phyloP scores from a whole-genome alignment of 306 rosid species.

The Abrus pulchellus region DNA sequence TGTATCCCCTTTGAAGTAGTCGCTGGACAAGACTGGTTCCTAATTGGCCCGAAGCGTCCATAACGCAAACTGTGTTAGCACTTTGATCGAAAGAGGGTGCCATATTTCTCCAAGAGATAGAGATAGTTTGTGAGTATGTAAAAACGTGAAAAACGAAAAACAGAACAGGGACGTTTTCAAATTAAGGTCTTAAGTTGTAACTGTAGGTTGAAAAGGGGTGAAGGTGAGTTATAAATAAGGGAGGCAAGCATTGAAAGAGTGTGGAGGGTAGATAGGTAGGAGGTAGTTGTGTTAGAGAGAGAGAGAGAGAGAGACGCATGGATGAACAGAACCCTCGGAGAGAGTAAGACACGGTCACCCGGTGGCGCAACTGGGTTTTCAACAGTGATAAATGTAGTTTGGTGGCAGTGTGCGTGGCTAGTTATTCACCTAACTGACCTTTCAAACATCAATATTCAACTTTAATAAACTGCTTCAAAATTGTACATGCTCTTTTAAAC shows the following conservation, averaged over 20 bases:
- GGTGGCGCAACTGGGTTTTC: background rate
- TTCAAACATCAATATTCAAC: too few relatives aligned
- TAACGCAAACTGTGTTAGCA: slow-evolving; percentile 67
- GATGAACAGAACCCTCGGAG: background rate
- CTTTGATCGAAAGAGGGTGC: slow-evolving; percentile 58
- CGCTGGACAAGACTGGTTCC: slow-evolving; percentile 63
- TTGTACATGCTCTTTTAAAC: too few relatives aligned
- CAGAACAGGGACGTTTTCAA: background rate
- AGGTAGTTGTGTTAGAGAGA: slow-evolving; percentile 50
- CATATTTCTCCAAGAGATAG: slow-evolving; percentile 37
- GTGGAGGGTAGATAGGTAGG: slow-evolving; percentile 71
- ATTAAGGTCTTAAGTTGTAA: background rate
- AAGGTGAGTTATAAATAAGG: background rate
- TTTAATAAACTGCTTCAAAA: too few relatives aligned
- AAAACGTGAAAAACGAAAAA: background rate
- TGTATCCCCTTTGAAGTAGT: slow-evolving; percentile 70
- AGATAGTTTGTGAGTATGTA: background rate
- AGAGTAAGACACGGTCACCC: too few relatives aligned
- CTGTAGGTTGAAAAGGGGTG: background rate
- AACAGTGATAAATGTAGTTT: background rate
- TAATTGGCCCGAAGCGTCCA: slow-evolving; percentile 79
- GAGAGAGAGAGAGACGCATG: background rate
- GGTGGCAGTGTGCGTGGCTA: background rate
- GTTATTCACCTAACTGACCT: too few relatives aligned
- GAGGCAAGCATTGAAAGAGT: slow-evolving; percentile 69